These are phyloP conservation scores for Sequoia sempervirens DNA, from an alignment of 75 land plant species.

Conservation along the genomic window DNA sequence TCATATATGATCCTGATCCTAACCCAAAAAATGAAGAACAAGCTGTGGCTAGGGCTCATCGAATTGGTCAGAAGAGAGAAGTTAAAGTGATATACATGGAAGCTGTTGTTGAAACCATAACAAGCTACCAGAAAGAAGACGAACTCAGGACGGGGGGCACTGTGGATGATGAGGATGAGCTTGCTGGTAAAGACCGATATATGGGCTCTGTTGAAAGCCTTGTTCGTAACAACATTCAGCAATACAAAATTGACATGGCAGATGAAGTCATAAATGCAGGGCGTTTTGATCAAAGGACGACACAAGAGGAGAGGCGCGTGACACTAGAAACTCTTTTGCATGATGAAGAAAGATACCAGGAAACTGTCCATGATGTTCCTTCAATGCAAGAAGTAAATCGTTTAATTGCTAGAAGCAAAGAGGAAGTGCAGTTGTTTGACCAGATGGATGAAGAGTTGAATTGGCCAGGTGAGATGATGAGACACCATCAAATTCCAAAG, in stretches of 20 bases:
- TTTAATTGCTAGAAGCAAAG: slow-evolving; percentile 95
- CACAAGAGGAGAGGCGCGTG: slow-evolving; percentile 96
- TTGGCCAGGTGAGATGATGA: slow-evolving; percentile 86
- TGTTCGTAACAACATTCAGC: slow-evolving; percentile 96
- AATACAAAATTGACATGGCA: slow-evolving; percentile 99
- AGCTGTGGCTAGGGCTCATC: slow-evolving; percentile 98
- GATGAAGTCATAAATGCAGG: slow-evolving; percentile 99
- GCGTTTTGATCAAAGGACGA: slow-evolving; percentile 98
- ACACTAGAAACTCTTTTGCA: slow-evolving; percentile 91
- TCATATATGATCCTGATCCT: slow-evolving; percentile 99
- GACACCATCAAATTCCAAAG: slow-evolving; percentile 76
- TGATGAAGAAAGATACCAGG: slow-evolving; percentile 98
- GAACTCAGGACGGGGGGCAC: slow-evolving; percentile 84
- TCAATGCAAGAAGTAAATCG: slow-evolving; percentile 96
- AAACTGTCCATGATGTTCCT: slow-evolving; percentile 97
- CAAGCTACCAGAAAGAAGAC: slow-evolving; percentile 95
- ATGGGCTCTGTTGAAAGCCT: slow-evolving; percentile 97
- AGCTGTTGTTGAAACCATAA: slow-evolving; percentile 92
- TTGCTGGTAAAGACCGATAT: slow-evolving; percentile 97
- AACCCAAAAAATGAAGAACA: slow-evolving; percentile 99
- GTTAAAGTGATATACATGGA: slow-evolving; percentile 98
- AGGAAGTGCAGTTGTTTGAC: slow-evolving; percentile 92
- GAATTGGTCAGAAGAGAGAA: slow-evolving; percentile 97
- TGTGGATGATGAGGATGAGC: slow-evolving; percentile 83
- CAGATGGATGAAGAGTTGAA: slow-evolving; percentile 97